Percentiles rank a stretch among this genome's conserved stretches.
Conservation (phyloP, 768 basidiomycete species). For the Kwoniella sp. region DNA sequence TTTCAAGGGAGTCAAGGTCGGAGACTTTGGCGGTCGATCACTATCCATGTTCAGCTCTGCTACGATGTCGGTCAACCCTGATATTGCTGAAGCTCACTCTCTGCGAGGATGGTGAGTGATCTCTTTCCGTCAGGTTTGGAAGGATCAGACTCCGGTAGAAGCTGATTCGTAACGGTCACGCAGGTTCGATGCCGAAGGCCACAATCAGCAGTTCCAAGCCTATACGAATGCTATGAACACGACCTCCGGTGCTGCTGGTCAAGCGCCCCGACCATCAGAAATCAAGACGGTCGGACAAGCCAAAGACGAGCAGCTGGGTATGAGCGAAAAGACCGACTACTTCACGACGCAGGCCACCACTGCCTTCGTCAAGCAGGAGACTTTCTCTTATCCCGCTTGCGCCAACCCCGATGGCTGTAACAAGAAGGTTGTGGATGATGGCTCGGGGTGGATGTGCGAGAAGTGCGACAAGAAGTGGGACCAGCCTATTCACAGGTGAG, state of each 20-base stretch:
- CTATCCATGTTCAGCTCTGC: constrained; percentile 81
- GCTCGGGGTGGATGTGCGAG: constrained; percentile 83
- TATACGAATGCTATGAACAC: constrained; percentile 61
- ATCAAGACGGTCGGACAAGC: constrained; percentile 74
- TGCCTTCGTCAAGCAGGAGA: constrained; percentile 77
- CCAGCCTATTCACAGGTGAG: constrained; percentile 78
- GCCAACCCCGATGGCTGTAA: constrained; percentile 70
- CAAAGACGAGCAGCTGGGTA: constrained; percentile 74
- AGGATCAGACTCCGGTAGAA: neutral
- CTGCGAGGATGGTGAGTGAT: constrained; percentile 77
- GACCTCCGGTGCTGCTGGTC: constrained; percentile 9
- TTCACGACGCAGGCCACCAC: constrained; percentile 82
- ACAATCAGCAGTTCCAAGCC: constrained; percentile 68
- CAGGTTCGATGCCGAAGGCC: constrained; percentile 72
- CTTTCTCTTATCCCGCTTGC: constrained; percentile 86
- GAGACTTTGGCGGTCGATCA: constrained; percentile 87
- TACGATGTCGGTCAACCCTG: constrained; percentile 81
- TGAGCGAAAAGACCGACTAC: constrained; percentile 74
- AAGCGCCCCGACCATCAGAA: constrained; percentile 64
- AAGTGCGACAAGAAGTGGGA: constrained; percentile 77
- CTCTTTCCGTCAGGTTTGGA: neutral
- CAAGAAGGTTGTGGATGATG: constrained; percentile 79
- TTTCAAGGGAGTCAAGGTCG: constrained; percentile 90
- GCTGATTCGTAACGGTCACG: neutral
- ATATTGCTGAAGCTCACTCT: constrained; percentile 82